These are phyloP conservation scores for Pisolithus thermaeus DNA, from an alignment of 1,284 basidiomycete genomes.

Conservation along the genomic window DNA sequence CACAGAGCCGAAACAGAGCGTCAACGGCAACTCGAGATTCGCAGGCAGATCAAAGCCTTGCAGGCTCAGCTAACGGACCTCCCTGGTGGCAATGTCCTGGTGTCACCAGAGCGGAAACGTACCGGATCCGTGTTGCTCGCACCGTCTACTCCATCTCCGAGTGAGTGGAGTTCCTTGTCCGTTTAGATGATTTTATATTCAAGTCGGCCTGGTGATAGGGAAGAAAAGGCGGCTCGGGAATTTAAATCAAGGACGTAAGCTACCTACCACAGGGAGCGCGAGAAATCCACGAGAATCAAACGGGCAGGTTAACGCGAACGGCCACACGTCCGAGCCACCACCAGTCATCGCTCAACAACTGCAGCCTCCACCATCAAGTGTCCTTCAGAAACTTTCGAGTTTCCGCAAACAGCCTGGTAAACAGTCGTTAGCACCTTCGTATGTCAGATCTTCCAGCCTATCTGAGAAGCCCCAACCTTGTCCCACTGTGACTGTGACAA, in stretches of 20 bases:
- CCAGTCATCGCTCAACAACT: constrained; percentile 7
- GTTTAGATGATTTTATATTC: constrained; percentile 8
- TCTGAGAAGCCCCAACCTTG: constrained; percentile 14
- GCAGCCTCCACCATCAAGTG: constrained; percentile 24
- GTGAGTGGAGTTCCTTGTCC: constrained; percentile 34
- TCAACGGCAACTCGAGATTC: constrained; percentile 32
- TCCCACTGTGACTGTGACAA: neutral
- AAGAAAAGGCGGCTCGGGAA: constrained; percentile 39
- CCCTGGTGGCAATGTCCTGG: constrained; percentile 22
- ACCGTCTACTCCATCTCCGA: constrained; percentile 65
- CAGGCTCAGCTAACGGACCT: constrained; percentile 37
- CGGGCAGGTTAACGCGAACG: constrained; percentile 4
- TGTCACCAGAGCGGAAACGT: constrained; percentile 48
- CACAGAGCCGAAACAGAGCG: constrained; percentile 23
- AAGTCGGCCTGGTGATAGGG: constrained; percentile 28
- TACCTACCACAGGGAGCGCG: constrained; percentile 5
- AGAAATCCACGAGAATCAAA: constrained; percentile 12
- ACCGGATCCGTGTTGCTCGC: constrained; percentile 41
- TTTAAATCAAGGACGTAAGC: constrained; percentile 15
- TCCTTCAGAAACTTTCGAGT: constrained; percentile 23
- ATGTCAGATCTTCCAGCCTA: constrained; percentile 19
- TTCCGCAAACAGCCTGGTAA: constrained; percentile 16
- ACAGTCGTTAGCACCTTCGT: constrained; percentile 9
- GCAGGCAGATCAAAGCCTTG: constrained; percentile 37
- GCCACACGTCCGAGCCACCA: neutral